Percentiles rank a stretch among this genome's conserved stretches.
These are phyloP conservation scores for Metschnikowia corniflorae DNA, from an alignment of 805 yeast genomes.

Conservation along the genomic window DNA sequence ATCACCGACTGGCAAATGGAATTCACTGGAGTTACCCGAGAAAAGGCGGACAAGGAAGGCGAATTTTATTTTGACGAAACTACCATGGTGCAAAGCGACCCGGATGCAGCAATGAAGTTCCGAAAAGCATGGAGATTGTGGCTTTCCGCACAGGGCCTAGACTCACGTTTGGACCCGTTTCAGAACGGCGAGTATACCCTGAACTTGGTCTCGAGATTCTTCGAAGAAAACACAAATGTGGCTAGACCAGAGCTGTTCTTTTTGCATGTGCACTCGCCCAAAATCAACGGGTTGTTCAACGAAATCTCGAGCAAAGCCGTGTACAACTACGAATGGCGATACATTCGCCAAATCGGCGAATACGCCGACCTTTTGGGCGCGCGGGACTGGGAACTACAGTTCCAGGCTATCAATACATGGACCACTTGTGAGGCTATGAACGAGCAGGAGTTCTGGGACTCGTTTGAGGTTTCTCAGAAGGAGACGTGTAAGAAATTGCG, in stretches of 20 bases:
- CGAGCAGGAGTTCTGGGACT: slow-evolving; percentile 23
- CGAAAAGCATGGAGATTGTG: slow-evolving; percentile 25
- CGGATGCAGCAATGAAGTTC: slow-evolving; percentile 20
- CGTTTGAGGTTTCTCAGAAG: slow-evolving; percentile 13
- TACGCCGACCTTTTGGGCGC: slow-evolving; percentile 16
- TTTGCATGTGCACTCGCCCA: slow-evolving; percentile 33
- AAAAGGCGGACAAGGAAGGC: slow-evolving; percentile 5
- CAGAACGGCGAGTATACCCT: slow-evolving; percentile 27
- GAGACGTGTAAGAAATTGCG: slow-evolving; percentile 10
- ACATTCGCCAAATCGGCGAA: slow-evolving; percentile 22
- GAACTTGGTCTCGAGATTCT: slow-evolving; percentile 21
- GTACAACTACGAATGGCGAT: slow-evolving; percentile 23
- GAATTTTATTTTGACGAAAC: slow-evolving; percentile 22
- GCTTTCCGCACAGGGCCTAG: slow-evolving; percentile 22
- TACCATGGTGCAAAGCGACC: slow-evolving; percentile 33
- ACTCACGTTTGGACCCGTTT: slow-evolving; percentile 30
- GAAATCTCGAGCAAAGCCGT: slow-evolving; percentile 10
- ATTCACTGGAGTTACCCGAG: slow-evolving; percentile 17
- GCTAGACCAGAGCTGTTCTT: slow-evolving; percentile 25
- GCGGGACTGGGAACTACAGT: slow-evolving; percentile 34
- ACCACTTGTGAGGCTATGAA: slow-evolving; percentile 27
- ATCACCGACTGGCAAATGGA: slow-evolving; percentile 12
- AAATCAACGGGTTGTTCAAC: slow-evolving; percentile 28
- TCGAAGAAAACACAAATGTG: slow-evolving; percentile 5
- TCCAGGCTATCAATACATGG: slow-evolving; percentile 32